These are phyloP conservation scores for Pyrenophora tritici-repentis DNA, from an alignment of 2,329 filamentous ascomycete species.

Conservation along the genomic window DNA sequence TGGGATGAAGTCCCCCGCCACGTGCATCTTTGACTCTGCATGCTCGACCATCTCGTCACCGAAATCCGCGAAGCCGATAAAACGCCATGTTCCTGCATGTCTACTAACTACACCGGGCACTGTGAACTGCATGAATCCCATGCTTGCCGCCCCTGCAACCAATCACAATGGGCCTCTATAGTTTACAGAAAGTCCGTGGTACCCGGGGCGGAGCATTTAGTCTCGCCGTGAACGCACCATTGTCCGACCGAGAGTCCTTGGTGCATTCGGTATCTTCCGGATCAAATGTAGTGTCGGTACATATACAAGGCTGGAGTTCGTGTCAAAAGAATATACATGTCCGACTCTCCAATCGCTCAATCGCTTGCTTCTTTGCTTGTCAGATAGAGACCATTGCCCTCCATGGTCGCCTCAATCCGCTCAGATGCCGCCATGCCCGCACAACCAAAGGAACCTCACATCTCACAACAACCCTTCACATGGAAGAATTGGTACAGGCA, in stretches of 20 bases:
- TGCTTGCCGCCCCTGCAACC: conserved; percentile 4
- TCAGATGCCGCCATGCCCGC: not conserved
- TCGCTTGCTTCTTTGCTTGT: not conserved
- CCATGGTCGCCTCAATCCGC: conserved; percentile 9
- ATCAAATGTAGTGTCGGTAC: conserved; percentile 2
- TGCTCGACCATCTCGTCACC: not conserved
- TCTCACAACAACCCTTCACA: conserved; percentile 23
- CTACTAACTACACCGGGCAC: conserved; percentile 14
- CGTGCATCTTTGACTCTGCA: not conserved
- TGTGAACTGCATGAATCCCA: conserved; percentile 19
- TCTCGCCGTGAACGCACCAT: conserved; percentile 2
- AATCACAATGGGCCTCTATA: not conserved
- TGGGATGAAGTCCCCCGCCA: not conserved
- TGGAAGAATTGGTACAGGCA: conserved; percentile 81
- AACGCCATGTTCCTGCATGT: conserved; percentile 11
- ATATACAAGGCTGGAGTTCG: conserved; percentile 6
- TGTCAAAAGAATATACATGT: no score
- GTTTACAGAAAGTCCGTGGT: not conserved
- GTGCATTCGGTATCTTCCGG: conserved; percentile 11
- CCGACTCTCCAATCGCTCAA: no score
- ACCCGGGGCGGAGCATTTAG: conserved; percentile 2
- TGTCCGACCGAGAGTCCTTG: conserved; percentile 9
- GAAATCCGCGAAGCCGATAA: conserved; percentile 4
- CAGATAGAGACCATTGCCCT: not conserved
- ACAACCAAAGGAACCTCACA: conserved; percentile 19